Evolutionary conservation across 73 alveolate genomes (phyloP), one percentile per base, ranked within the genome.

Genomic region (Paramecium biaurelia): DNA sequence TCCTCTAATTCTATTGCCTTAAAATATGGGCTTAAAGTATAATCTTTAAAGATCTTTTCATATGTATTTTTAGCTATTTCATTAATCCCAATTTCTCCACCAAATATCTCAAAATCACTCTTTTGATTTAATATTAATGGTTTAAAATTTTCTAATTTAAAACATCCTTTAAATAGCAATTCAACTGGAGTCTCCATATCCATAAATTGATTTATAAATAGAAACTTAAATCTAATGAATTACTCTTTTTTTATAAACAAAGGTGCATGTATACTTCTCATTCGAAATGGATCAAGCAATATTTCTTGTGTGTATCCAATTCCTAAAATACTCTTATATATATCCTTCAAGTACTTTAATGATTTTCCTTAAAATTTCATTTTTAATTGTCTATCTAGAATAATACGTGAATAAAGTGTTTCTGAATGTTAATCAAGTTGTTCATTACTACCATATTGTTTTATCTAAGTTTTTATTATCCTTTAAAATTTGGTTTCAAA

Each of bases 111-210:
- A 38, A 72, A 72, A 37, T 72, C 86, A 28, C 35, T 12, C 14
- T 23, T 32, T 38, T 72, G 10, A 72, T 72, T 72, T 35, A 72
- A 20, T 7, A 72, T 72, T 72, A 72, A 37, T 11, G 86, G 86
- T 72, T 72, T 72, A 72, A 72, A 72, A 21, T 72, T 72, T 18
- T 72, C 86, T 37, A 72, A 35, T 72, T 38, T 72, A 21, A 35
- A 18, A 14, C 86, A 72, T 30, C 86, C 86, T 37, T 72, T 72
- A 35, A 72, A 72, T 10, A 72, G 5, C 10, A 72, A 34, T 11
- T 72, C 86, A 34, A 72, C 86, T 34, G 86, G 86, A 34, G 86
- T 72, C 34, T 72, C 86, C 86, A 72, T 72, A 3, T 72, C 56
- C 86, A 72, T 72, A 72, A 28, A 72, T 37, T 72, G 45, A 18